Conservation (phyloP, 1,284 basidiomycete species). For the Trichosporon coremiiforme region DNA sequence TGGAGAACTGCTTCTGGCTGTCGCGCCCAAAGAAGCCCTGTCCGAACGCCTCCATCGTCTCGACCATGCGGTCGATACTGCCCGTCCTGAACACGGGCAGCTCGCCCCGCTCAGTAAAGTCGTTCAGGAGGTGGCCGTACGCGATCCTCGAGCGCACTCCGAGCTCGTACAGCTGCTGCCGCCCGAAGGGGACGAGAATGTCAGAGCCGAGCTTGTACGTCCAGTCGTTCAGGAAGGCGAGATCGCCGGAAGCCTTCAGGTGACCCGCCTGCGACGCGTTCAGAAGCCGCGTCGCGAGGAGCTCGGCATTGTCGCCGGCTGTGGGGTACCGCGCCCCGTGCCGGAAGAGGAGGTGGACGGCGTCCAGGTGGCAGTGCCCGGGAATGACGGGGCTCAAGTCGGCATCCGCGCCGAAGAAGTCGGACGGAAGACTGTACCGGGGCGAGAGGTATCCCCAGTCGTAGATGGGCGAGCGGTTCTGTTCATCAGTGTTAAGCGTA, state of each 20-base stretch:
- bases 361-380: constrained; percentile 68
- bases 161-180: constrained; percentile 54
- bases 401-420: constrained; percentile 68
- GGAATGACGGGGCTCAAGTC: constrained; percentile 68
- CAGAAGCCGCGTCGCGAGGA: constrained; percentile 45
- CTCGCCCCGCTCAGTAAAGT: constrained; percentile 63
- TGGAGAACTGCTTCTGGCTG: constrained; percentile 77
- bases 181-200: constrained; percentile 58
- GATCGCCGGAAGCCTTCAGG: constrained; percentile 46
- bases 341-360: constrained; percentile 70
- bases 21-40: constrained; percentile 78
- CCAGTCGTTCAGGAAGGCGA: constrained; percentile 58
- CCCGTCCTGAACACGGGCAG: constrained; percentile 69
- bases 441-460: constrained; percentile 82
- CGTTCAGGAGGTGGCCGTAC: constrained; percentile 77
- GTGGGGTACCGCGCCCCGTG: constrained; percentile 57
- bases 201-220: constrained; percentile 58
- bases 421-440: constrained; percentile 72
- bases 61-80: constrained; percentile 75
- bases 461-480: constrained; percentile 63
- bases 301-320: constrained; percentile 38
- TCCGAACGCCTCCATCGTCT: constrained; percentile 79
- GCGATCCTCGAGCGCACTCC: constrained; percentile 58
- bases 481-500: background rate
- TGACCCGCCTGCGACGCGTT: constrained; percentile 39